Evolutionary conservation across 73 alveolate genomes (phyloP), one percentile per base, ranked within the genome.

Genomic region (Paramecium bursaria): DNA sequence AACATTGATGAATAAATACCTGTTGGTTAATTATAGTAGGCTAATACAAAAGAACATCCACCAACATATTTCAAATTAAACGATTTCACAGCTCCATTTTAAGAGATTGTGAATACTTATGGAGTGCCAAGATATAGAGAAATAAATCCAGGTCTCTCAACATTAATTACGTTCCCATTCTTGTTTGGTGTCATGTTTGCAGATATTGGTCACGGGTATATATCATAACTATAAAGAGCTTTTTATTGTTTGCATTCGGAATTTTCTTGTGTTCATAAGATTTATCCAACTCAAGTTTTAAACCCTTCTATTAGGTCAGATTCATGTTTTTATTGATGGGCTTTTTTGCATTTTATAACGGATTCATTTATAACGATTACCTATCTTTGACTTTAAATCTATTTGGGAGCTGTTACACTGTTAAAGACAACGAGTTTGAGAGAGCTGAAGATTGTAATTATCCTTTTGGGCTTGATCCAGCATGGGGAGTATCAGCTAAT

Each of bases 101-200:
- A 95, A 74, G 92, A 90, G 76, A 95, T 95, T 33, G 97, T 94
- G 6, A 90, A 92, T 75, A 95, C 99, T 33, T 95, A 95, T 85
- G 99, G 99, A 35, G 88, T 95, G 46, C 99, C 99, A 0, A 92
- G 91, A 86, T 95, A 92, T 86, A 77, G 90, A 76, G 99, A 95
- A 74, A 93, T 94, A 9, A 95, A 95, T 77, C 99, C 99, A 4
- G 97, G 98, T 14, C 82, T 90, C 17, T 94, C 95, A 75, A 92
- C 95, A 49, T 87, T 92, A 1, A 95, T 92, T 17, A 94, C 98
- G 44, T 95, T 95, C 87, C 99, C 99, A 2, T 95, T 95, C 94
- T 67, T 95, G 67, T 94, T 94, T 46, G 99, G 98, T 15, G 96
- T 95, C 52, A 95, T 95, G 99, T 95, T 93, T 75, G 99, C 98